Conservation (phyloP, 805 yeast species). For the Candida morakotiae region DNA sequence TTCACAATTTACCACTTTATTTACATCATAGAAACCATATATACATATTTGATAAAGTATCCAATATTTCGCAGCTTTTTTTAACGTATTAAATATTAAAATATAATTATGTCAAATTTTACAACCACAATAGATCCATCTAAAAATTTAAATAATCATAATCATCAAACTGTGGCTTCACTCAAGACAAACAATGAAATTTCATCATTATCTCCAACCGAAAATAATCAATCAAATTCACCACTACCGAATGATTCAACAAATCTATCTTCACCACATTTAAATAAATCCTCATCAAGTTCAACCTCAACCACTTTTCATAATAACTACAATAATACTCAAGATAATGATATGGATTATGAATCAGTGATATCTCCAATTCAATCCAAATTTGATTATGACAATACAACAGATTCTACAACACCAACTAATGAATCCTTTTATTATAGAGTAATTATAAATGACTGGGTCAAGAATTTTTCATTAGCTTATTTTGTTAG, state of each 20-base stretch:
- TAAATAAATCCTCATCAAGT: neutral
- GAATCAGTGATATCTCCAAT: constrained; percentile 7
- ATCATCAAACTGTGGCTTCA: constrained; percentile 3
- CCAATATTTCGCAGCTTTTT: no score
- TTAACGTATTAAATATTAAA: no score
- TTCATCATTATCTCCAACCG: neutral
- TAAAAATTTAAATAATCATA: neutral
- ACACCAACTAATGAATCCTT: constrained; percentile 2
- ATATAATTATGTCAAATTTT: no score
- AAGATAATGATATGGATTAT: constrained; percentile 6
- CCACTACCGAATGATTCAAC: neutral
- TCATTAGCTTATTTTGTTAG: constrained; percentile 62
- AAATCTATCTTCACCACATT: neutral
- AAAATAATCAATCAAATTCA: neutral
- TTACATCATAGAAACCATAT: no score
- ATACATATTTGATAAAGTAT: no score
- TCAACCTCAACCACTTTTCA: neutral
- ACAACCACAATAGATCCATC: neutral
- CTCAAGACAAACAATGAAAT: neutral
- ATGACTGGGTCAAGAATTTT: constrained; percentile 16
- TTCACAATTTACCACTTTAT: no score
- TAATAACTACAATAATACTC: neutral
- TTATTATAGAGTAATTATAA: constrained; percentile 4
- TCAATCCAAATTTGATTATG: neutral
- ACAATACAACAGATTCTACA: neutral